Evolutionary conservation across 352 stramenopile species (phyloP).

Genomic region (Globisporangium lucens): DNA sequence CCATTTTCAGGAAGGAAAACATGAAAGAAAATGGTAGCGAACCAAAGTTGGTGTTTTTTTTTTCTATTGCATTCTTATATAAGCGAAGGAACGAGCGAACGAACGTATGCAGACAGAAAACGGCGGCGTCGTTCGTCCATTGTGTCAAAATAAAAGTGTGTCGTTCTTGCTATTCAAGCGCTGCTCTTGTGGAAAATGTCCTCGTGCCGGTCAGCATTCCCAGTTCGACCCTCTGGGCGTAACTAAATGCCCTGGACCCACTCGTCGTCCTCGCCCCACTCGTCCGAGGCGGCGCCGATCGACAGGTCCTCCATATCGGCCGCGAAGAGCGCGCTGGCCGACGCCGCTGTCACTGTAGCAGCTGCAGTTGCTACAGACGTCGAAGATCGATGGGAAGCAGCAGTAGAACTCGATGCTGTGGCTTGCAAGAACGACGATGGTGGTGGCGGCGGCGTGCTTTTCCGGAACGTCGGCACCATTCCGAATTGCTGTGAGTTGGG

Average conservation of each 20-base stretch:
- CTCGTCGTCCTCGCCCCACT: conserved; percentile 81
- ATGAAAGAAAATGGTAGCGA: neutral
- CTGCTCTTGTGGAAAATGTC: neutral
- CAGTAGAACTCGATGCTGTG: conserved; percentile 8
- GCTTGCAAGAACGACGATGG: conserved; percentile 19
- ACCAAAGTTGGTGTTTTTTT: neutral
- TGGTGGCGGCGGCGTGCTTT: conserved; percentile 40
- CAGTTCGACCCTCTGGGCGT: neutral
- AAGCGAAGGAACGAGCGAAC: neutral
- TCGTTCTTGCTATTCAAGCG: neutral
- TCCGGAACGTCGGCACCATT: conserved; percentile 79
- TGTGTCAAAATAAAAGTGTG: conserved; percentile 1
- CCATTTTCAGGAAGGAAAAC: neutral
- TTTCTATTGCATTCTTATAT: conserved; percentile 1
- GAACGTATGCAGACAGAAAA: neutral
- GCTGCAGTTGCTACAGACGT: conserved; percentile 3
- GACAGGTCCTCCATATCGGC: conserved; percentile 67
- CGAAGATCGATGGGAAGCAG: conserved; percentile 23
- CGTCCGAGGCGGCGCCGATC: conserved; percentile 33
- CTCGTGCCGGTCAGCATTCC: neutral
- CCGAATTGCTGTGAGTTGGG: conserved; percentile 65
- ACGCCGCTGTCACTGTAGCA: conserved; percentile 20
- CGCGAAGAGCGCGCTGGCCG: conserved; percentile 53
- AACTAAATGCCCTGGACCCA: conserved; percentile 71
- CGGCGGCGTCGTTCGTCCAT: neutral